phyloP scores from a whole-genome alignment of 2,329 filamentous ascomycete genomes.

The Epichloe gansuensis region DNA sequence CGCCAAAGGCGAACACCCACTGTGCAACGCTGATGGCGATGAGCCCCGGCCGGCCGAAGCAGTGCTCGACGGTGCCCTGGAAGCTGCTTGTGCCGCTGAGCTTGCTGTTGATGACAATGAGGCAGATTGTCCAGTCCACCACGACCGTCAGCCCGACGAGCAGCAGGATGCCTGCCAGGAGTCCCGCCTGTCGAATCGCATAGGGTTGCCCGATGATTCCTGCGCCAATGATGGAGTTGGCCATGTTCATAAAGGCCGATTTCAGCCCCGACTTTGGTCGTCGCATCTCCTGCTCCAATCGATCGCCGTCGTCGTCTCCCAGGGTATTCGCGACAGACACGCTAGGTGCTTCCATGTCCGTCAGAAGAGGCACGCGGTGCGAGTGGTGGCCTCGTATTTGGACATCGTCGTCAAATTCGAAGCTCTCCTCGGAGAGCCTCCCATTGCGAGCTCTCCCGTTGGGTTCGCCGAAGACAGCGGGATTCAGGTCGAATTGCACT shows the following conservation, averaged over 20 bases:
- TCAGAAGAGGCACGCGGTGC: slow-evolving; percentile 60
- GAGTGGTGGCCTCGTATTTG: slow-evolving; percentile 35
- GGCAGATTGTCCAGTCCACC: slow-evolving; percentile 92
- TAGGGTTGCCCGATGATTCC: slow-evolving; percentile 80
- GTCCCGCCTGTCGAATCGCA: slow-evolving; percentile 84
- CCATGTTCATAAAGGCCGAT: slow-evolving; percentile 99
- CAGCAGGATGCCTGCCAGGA: slow-evolving; percentile 66
- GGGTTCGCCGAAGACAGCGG: slow-evolving; percentile 26
- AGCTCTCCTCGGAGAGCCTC: slow-evolving; percentile 28
- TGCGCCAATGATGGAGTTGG: slow-evolving; percentile 86
- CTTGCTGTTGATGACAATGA: slow-evolving; percentile 97
- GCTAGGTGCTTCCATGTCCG: slow-evolving; percentile 71
- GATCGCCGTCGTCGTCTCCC: slow-evolving; percentile 24
- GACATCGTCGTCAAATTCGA: slow-evolving; percentile 28
- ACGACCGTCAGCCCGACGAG: slow-evolving; percentile 68
- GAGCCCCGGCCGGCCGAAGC: slow-evolving; percentile 77
- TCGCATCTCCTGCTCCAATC: slow-evolving; percentile 39
- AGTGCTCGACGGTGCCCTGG: slow-evolving; percentile 90
- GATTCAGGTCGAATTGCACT: slow-evolving; percentile 57
- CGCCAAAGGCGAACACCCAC: slow-evolving; percentile 97
- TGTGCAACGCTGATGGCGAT: slow-evolving; percentile 83
- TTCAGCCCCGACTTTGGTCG: slow-evolving; percentile 75
- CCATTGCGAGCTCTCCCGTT: slow-evolving; percentile 9
- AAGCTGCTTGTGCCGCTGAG: slow-evolving; percentile 88
- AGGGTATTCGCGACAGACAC: slow-evolving; percentile 50